Evolutionary conservation across 441 rosid genomes (phyloP), one percentile per base, ranked within the genome.

Genomic region (Omphalea diandra): DNA sequence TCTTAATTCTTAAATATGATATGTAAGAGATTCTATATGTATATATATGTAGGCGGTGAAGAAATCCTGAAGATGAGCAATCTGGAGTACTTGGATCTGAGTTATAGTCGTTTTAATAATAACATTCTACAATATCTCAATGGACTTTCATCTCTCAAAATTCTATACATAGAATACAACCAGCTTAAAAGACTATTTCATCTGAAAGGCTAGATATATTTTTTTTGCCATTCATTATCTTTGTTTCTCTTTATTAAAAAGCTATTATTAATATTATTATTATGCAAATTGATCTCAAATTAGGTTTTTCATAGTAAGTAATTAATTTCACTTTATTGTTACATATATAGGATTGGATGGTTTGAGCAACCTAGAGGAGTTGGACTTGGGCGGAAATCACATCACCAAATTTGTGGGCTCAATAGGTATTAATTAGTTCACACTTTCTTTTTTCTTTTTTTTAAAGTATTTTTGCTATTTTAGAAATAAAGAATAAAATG

Each of bases 141-240:
- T 1, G 67, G 60, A 7, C 68, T 71, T 49, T 58, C 65, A 26
- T 63, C 50, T 43, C 53, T 68, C 2, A 68, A 27, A 33, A 8
- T 1, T 6, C 6, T 71, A 15, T 2, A 3, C 27, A 12, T 63
- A 0, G 7, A 18, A 24, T 0, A 3, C 2, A 73, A 65, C 32
- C 11, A 20, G 32, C n/a, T 65, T 11, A 26, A 62, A 29, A 73
- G 75, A 64, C 12, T 33, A 14, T 0, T 75, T 2, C 18, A 54
- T 12, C 0, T 75, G 1, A 35, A 38, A 75, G 74, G 79, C 72
- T 55, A 54, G 27, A 26, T 54, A 52, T n/a, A n/a, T n/a, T n/a
- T n/a, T n/a, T n/a, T 17, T 46, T 15, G 4, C n/a, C 3, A 0
- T 17, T 0, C 8, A 4, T 36, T 36, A 1, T 36, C 40, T 36